A percentile compares a stretch with the other conserved stretches of the same genome.
Evolutionary conservation across 2,329 filamentous ascomycete species (phyloP).

Genomic region (Biscogniauxia mediterranea): DNA sequence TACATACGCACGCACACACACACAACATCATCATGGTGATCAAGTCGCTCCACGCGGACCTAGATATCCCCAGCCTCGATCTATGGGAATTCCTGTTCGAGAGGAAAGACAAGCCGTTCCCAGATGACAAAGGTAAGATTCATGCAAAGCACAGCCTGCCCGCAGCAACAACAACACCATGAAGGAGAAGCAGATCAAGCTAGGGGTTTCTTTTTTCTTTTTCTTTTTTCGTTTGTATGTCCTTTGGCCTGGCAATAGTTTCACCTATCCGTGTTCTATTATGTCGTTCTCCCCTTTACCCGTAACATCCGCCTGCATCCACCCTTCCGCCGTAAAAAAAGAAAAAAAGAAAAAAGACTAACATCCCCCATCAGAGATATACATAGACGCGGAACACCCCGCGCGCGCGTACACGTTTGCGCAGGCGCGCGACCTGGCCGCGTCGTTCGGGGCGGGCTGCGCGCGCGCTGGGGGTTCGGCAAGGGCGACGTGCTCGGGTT

Average conservation of each 20-base stretch:
- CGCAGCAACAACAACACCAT: background rate
- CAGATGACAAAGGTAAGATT: constrained; percentile 67
- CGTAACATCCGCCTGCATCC: too few species aligned
- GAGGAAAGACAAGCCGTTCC: constrained; percentile 59
- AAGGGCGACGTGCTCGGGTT: constrained; percentile 81
- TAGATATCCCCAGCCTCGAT: constrained; percentile 73
- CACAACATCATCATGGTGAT: constrained; percentile 66
- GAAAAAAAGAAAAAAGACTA: background rate
- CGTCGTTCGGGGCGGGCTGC: constrained; percentile 80
- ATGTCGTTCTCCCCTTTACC: too few species aligned
- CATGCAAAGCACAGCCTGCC: background rate
- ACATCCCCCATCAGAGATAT: constrained; percentile 58
- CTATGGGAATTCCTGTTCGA: constrained; percentile 80
- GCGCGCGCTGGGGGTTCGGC: constrained; percentile 71
- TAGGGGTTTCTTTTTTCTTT: too few species aligned
- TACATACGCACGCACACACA: background rate
- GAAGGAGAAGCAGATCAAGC: too few species aligned
- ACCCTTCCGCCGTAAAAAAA: constrained; percentile 7
- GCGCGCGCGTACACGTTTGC: constrained; percentile 67
- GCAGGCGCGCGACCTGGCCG: constrained; percentile 62
- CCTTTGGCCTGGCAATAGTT: too few species aligned
- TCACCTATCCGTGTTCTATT: background rate
- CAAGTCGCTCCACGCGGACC: constrained; percentile 60
- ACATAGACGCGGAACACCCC: constrained; percentile 68
- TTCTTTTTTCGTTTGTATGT: too few species aligned